A percentile compares a stretch with the other conserved stretches of the same genome.
phyloP scores from a whole-genome alignment of 106 monocot species.

The Allium fistulosum region DNA sequence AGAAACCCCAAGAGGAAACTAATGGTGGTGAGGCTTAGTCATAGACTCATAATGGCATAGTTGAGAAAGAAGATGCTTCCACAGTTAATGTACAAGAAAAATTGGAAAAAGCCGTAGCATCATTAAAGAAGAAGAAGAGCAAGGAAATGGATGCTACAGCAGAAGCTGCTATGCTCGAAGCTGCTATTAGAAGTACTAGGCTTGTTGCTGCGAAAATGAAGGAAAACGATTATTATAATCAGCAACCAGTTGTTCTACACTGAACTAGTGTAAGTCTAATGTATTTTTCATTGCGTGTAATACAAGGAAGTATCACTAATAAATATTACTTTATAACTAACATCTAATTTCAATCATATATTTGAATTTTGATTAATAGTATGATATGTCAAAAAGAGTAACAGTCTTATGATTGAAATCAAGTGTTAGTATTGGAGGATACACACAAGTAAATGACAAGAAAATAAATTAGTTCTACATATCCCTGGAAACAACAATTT shows the following conservation, averaged over 20 bases:
- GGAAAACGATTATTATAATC: slow-evolving; percentile 56
- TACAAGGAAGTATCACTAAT: too few relatives aligned
- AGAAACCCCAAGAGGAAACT: slow-evolving; percentile 12
- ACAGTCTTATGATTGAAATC: too few relatives aligned
- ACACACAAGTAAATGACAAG: too few relatives aligned
- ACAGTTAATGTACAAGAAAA: slow-evolving; percentile 19
- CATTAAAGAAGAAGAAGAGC: slow-evolving; percentile 32
- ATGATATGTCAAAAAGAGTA: too few relatives aligned
- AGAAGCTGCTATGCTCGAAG: slow-evolving; percentile 32
- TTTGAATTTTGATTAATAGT: too few relatives aligned
- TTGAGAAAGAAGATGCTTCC: background rate
- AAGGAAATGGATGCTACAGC: slow-evolving; percentile 45
- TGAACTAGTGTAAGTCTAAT: too few relatives aligned
- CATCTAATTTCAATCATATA: too few relatives aligned
- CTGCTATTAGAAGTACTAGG: slow-evolving; percentile 33
- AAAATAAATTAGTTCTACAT: too few relatives aligned
- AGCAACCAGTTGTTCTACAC: slow-evolving; percentile 25
- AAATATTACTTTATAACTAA: too few relatives aligned
- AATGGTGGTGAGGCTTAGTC: background rate
- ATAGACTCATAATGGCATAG: background rate
- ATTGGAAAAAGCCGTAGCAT: slow-evolving; percentile 30
- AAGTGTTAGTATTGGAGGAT: too few relatives aligned
- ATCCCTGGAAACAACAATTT: too few relatives aligned
- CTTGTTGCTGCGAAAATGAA: slow-evolving; percentile 52
- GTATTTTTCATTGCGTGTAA: too few relatives aligned